Base-by-base conservation (phyloP, 2,329 filamentous ascomycete species). In the Talaromyces sp. region DNA sequence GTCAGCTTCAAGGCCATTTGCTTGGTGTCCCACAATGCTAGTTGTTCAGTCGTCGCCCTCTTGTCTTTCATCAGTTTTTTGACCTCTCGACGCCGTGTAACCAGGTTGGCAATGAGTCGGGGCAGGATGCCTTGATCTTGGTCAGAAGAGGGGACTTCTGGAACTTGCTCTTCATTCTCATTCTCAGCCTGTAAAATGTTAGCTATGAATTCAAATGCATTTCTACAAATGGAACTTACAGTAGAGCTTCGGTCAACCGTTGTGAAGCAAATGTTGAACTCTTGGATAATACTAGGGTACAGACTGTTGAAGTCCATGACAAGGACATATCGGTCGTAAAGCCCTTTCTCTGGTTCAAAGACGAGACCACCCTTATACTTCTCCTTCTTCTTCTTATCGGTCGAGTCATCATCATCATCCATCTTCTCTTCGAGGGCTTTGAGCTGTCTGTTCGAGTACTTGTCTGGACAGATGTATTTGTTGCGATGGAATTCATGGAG, bases 271-370 rank as follows among this genome's bases (percentile, higher is more conserved):
- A 99, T 99, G 79, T 99, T 99, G 82, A 89, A 99, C 84, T 99
- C 96, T 75, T 99, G 96, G 67, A 99, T 99, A 74, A 99, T 98
- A 74, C 92, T 97, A 37, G 95, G 95, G 73, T 99, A 99, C 68
- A 99, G 84, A 72, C 93, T 97, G 85, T 99, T 99, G 84, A 99
- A 99, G 83, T 99, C 95, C 96, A 99, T 99, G 78, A 99, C 96
- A 64, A 99, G 86, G 62, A 99, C 91, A 77, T 96, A 97, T 80
- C 96, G 96, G 84, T 99, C 95, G 75, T 99, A 99, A 4, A 99
- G 85, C 19, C 96, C 95, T 78, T 94, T 97, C 76, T 98, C 93
- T 4, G 95, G 95, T 77, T 99, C 95, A 72, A 99, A 98, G 65
- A 99, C 95, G 37, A 99, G 88, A 84, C 96, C 95, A 75, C 95